Percentiles rank a stretch among this genome's conserved stretches.
phyloP scores from a whole-genome alignment of 1,139 yeast species.

The Debaryomyces nepalensis region DNA sequence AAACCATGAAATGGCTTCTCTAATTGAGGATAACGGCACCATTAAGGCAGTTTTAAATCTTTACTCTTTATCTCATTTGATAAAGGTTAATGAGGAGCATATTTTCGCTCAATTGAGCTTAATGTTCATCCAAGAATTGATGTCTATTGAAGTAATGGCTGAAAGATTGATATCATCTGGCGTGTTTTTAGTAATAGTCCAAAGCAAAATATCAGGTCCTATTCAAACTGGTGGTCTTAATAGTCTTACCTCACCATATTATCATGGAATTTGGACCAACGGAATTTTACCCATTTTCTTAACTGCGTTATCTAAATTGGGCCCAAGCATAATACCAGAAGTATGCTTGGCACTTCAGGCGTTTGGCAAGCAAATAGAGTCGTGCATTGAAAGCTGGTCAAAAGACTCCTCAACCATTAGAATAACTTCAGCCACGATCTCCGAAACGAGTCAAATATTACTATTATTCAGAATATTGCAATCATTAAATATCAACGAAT shows the following conservation, averaged over 20 bases:
- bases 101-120: conserved; percentile 76
- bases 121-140: conserved; percentile 70
- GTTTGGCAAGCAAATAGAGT: conserved; percentile 68
- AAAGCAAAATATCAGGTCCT: conserved; percentile 70
- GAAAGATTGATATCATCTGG: conserved; percentile 69
- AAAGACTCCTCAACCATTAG: conserved; percentile 56
- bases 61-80: conserved; percentile 69
- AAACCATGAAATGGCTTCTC: conserved; percentile 54
- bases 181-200: conserved; percentile 68
- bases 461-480: conserved; percentile 64
- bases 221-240: conserved; percentile 70
- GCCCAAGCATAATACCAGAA: conserved; percentile 67
- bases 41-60: conserved; percentile 65
- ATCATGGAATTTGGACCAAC: conserved; percentile 80
- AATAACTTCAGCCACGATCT: conserved; percentile 67
- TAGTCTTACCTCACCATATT: conserved; percentile 52
- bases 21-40: conserved; percentile 62
- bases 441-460: conserved; percentile 82
- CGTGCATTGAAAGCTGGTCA: conserved; percentile 73
- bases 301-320: conserved; percentile 63
- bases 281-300: conserved; percentile 76
- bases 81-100: conserved; percentile 64
- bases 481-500: conserved; percentile 51
- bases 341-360: conserved; percentile 64
- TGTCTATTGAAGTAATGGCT: conserved; percentile 65